A percentile compares a stretch with the other conserved stretches of the same genome.
phyloP scores from a whole-genome alignment of 2,329 filamentous ascomycete species.

The Pestalotiopsis sp. region DNA sequence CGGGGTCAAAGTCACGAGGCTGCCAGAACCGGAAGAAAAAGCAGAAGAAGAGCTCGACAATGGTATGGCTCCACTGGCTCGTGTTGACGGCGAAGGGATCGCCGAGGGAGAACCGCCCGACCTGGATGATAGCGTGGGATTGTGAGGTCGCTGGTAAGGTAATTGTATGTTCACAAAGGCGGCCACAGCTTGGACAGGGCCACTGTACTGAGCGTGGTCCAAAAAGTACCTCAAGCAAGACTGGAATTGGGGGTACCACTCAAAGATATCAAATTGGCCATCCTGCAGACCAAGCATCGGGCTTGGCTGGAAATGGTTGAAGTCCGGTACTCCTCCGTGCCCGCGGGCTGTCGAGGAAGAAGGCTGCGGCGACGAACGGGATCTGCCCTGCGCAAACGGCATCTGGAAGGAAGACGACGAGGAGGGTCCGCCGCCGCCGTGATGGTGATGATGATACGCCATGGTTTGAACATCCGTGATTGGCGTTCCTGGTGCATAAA shows the following conservation, averaged over 20 bases:
- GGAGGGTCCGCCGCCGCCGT: constrained; percentile 21
- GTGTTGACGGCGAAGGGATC: constrained; percentile 29
- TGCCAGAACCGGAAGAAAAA: constrained; percentile 22
- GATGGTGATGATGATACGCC: constrained; percentile 25
- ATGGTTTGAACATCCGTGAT: constrained; percentile 15
- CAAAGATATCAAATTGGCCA: constrained; percentile 74
- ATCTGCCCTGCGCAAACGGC: constrained; percentile 22
- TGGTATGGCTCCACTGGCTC: constrained; percentile 28
- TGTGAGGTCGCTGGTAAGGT: constrained; percentile 71
- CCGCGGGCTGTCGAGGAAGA: constrained; percentile 19
- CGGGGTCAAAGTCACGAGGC: constrained; percentile 72
- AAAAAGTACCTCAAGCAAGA: constrained; percentile 90
- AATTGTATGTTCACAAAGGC: constrained; percentile 90
- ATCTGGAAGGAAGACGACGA: constrained; percentile 20
- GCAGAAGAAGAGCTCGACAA: constrained; percentile 21
- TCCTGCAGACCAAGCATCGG: constrained; percentile 28
- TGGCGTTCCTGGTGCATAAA: neutral
- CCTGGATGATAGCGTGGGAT: constrained; percentile 45
- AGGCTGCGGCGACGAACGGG: constrained; percentile 25
- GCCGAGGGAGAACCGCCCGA: constrained; percentile 35
- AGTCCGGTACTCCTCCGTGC: constrained; percentile 22
- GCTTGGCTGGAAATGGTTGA: constrained; percentile 16
- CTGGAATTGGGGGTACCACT: constrained; percentile 91
- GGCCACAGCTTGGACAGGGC: constrained; percentile 82
- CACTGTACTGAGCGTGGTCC: constrained; percentile 84